These are phyloP conservation scores for Pseudocercospora musae DNA, from an alignment of 2,329 filamentous ascomycete species.

Conservation along the genomic window DNA sequence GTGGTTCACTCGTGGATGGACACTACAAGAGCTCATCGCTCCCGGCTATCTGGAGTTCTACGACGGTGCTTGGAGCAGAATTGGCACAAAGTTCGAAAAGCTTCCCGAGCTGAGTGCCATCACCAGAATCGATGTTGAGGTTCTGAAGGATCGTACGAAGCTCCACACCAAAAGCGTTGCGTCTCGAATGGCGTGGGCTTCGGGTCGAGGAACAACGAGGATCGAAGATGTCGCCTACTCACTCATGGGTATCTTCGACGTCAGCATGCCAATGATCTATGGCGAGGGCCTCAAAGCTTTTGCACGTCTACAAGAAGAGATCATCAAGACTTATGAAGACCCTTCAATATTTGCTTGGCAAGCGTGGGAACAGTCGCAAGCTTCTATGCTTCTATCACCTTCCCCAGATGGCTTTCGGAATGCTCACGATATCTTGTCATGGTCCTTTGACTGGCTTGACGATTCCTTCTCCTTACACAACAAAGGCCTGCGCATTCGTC, in stretches of 20 bases:
- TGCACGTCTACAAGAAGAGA: constrained; percentile 29
- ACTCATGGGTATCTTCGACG: constrained; percentile 28
- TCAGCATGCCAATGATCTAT: constrained; percentile 29
- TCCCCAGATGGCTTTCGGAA: constrained; percentile 21
- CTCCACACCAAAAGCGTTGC: constrained; percentile 20
- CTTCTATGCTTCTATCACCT: constrained; percentile 16
- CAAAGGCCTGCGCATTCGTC: constrained; percentile 22
- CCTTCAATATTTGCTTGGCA: constrained; percentile 27
- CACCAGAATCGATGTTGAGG: constrained; percentile 31
- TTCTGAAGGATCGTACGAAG: constrained; percentile 16
- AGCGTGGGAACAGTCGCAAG: constrained; percentile 20
- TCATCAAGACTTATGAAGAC: constrained; percentile 26
- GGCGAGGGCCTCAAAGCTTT: constrained; percentile 28
- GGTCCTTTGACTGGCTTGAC: constrained; percentile 22
- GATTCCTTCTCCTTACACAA: constrained; percentile 22
- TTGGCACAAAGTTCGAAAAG: constrained; percentile 23
- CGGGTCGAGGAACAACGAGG: constrained; percentile 15
- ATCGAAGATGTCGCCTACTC: constrained; percentile 26
- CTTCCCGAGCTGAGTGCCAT: constrained; percentile 25
- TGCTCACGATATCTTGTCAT: constrained; percentile 21
- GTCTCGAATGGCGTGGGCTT: constrained; percentile 23
- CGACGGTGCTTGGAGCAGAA: constrained; percentile 8
- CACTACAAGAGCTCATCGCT: constrained; percentile 26
- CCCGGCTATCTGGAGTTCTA: constrained; percentile 24
- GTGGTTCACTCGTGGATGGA: constrained; percentile 27